These are phyloP conservation scores for Zizania palustris DNA, from an alignment of 202 grass and related monocot genomes.

Conservation along the genomic window DNA sequence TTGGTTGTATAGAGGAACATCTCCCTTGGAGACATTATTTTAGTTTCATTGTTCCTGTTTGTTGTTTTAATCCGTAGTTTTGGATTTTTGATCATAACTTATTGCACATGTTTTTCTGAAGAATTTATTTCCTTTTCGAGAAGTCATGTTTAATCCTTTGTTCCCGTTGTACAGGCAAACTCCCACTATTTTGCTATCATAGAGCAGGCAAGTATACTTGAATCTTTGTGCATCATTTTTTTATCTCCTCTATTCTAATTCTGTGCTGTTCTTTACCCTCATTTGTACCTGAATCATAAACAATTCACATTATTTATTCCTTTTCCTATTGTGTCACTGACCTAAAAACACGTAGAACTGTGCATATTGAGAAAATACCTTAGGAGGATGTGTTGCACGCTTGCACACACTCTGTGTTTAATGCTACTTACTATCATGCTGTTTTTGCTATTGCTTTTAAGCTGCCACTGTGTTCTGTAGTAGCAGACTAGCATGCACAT, in stretches of 20 bases:
- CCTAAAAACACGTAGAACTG: not conserved
- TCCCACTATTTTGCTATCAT: conserved; percentile 98
- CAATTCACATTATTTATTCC: conserved; percentile 2
- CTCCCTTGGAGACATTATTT: conserved; percentile 25
- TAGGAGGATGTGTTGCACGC: not conserved
- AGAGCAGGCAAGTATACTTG: conserved; percentile 72
- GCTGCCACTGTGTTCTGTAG: not conserved
- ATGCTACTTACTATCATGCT: conserved; percentile 24
- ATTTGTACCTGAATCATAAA: conserved; percentile 17
- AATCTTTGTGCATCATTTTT: conserved; percentile 12
- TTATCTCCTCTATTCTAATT: conserved; percentile 15
- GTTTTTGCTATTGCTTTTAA: conserved; percentile 10
- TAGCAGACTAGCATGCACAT: not conserved
- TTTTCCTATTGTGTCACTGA: conserved; percentile 9
- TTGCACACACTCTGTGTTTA: not conserved
- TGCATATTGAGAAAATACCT: conserved; percentile 16
- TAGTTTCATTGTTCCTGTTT: not conserved
- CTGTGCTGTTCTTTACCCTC: conserved; percentile 7
- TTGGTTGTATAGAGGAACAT: not conserved
- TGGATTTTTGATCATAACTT: conserved; percentile 6
- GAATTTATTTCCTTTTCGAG: conserved; percentile 1
- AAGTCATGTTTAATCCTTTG: conserved; percentile 21
- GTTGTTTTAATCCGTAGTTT: not conserved
- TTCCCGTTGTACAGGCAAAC: conserved; percentile 78
- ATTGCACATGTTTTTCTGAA: conserved; percentile 7